Percentiles rank a stretch among this genome's conserved stretches.
phyloP scores from a whole-genome alignment of 2,329 filamentous ascomycete species.

The Mycosphaerella sp. region DNA sequence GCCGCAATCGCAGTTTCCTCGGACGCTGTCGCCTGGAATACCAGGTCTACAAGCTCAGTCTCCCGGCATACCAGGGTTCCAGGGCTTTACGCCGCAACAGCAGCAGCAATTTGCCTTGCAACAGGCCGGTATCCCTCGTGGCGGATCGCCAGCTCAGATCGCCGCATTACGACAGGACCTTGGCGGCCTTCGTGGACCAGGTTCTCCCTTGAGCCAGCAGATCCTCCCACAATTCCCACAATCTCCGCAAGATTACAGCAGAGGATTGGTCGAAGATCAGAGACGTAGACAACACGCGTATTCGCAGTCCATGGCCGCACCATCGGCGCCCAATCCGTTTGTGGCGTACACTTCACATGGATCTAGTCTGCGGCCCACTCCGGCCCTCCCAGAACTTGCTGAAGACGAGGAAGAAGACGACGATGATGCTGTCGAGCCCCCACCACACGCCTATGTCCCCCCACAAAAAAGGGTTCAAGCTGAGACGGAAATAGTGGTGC shows the following conservation, averaged over 20 bases:
- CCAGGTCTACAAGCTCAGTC: slow-evolving; percentile 11
- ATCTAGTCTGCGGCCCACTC: slow-evolving; percentile 40
- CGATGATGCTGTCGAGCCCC: slow-evolving; percentile 14
- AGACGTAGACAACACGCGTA: slow-evolving; percentile 42
- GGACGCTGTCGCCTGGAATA: slow-evolving; percentile 6
- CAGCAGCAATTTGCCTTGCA: slow-evolving; percentile 18
- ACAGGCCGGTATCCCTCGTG: slow-evolving; percentile 32
- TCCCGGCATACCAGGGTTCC: slow-evolving; percentile 43
- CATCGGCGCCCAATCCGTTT: slow-evolving; percentile 22
- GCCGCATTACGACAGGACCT: slow-evolving; percentile 31
- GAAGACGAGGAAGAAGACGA: slow-evolving; percentile 62
- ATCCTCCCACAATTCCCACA: slow-evolving; percentile 24
- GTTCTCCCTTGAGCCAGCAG: slow-evolving; percentile 55
- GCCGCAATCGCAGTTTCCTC: slow-evolving; percentile 15
- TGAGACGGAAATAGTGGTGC: slow-evolving; percentile 50
- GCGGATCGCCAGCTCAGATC: slow-evolving; percentile 41
- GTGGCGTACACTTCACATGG: slow-evolving; percentile 25
- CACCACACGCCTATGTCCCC: slow-evolving; percentile 26
- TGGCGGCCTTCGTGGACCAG: slow-evolving; percentile 32
- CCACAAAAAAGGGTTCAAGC: slow-evolving; percentile 30
- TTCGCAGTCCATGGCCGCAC: slow-evolving; percentile 28
- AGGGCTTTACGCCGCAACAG: slow-evolving; percentile 34
- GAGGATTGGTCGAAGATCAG: slow-evolving; percentile 43
- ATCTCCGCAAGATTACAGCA: slow-evolving; percentile 28
- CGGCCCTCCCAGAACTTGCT: slow-evolving; percentile 60